Conservation (phyloP, 2,329 filamentous ascomycete genomes). For the Pseudocercospora fijiensis region DNA sequence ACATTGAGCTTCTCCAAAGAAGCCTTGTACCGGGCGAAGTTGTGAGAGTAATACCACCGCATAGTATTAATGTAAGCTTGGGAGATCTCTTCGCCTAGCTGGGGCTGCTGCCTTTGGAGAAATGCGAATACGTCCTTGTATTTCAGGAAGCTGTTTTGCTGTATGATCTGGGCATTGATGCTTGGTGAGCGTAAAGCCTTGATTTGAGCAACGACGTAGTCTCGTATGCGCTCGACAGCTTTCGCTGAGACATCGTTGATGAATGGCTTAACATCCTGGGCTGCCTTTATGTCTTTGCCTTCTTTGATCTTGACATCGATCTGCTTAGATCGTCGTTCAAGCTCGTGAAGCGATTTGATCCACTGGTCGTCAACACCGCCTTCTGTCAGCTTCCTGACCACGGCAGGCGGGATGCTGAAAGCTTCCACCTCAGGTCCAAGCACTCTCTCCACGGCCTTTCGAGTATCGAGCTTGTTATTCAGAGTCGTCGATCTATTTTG, state of each 20-base stretch:
- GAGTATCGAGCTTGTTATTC: constrained; percentile 82
- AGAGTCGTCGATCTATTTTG: constrained; percentile 82
- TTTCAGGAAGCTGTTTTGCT: constrained; percentile 84
- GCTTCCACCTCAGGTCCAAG: constrained; percentile 89
- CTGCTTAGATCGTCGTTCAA: constrained; percentile 73
- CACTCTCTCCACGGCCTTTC: constrained; percentile 83
- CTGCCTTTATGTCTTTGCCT: constrained; percentile 66
- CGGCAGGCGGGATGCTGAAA: constrained; percentile 78
- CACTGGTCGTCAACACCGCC: constrained; percentile 88
- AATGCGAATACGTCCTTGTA: constrained; percentile 89
- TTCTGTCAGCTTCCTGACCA: constrained; percentile 82
- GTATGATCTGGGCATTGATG: constrained; percentile 95
- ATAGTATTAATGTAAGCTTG: constrained; percentile 97
- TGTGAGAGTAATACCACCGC: constrained; percentile 94
- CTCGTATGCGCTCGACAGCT: constrained; percentile 89
- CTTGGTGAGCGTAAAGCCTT: constrained; percentile 91
- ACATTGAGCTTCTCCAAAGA: constrained; percentile 82
- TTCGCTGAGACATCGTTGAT: constrained; percentile 81
- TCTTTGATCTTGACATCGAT: constrained; percentile 68
- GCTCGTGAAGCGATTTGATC: constrained; percentile 76
- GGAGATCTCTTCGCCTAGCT: constrained; percentile 84
- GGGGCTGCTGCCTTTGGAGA: constrained; percentile 74
- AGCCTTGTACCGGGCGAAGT: constrained; percentile 84
- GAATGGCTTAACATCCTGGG: constrained; percentile 80
- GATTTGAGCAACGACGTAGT: constrained; percentile 91